These are phyloP conservation scores for Xerocomus nothofagi DNA, from an alignment of 1,284 basidiomycete species.

Conservation along the genomic window DNA sequence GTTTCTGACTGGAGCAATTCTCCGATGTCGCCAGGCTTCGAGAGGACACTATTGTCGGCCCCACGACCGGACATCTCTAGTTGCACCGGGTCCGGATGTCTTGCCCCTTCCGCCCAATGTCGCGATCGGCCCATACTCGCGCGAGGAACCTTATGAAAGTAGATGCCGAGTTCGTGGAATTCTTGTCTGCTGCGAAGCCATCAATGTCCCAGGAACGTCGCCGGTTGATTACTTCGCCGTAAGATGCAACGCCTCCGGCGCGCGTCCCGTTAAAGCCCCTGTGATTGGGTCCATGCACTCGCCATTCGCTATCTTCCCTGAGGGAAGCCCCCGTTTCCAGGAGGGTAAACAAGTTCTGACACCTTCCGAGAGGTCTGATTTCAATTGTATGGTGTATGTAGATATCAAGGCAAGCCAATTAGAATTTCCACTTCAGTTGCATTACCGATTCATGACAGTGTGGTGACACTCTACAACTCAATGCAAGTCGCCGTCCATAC, in stretches of 20 bases:
- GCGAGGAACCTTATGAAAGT: constrained; percentile 19
- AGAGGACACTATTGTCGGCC: background rate
- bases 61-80: constrained; percentile 4
- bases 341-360: constrained; percentile 14
- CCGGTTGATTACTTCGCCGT: background rate
- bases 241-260: background rate
- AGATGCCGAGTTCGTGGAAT: constrained; percentile 26
- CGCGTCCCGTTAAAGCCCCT: background rate
- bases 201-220: constrained; percentile 6
- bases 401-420: constrained; percentile 17
- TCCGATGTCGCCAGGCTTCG: background rate
- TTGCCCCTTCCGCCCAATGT: background rate
- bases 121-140: background rate
- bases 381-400: constrained; percentile 10
- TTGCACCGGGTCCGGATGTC: background rate
- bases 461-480: too few species aligned
- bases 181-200: constrained; percentile 26
- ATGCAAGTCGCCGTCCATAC: constrained; percentile 43
- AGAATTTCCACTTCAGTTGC: constrained; percentile 9
- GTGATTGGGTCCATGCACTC: constrained; percentile 27
- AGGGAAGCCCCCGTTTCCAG: constrained; percentile 24
- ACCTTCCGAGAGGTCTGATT: constrained; percentile 4
- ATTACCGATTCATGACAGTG: constrained; percentile 25
- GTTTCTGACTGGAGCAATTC: background rate
- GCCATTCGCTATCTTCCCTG: constrained; percentile 24